Conservation (phyloP, 2,329 filamentous ascomycete species). For the Fusarium domesticum region DNA sequence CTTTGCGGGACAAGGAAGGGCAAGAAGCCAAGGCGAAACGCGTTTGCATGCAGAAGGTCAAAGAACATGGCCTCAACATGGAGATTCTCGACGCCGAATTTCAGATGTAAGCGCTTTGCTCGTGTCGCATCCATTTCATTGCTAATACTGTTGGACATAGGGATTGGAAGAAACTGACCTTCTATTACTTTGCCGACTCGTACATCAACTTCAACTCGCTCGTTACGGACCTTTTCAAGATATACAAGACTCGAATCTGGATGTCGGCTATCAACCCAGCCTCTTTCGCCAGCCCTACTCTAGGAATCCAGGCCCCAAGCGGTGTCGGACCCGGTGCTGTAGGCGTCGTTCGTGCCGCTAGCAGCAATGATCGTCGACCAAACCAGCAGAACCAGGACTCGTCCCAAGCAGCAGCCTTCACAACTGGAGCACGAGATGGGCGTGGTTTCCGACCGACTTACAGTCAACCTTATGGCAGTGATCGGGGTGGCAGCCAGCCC, state of each 20-base stretch:
- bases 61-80: conserved; percentile 93
- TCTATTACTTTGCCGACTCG: conserved; percentile 96
- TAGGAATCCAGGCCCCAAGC: conserved; percentile 68
- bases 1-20: conserved; percentile 90
- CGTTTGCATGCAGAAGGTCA: conserved; percentile 93
- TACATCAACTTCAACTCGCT: conserved; percentile 99
- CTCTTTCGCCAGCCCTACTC: conserved; percentile 78
- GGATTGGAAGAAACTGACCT: conserved; percentile 98
- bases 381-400: conserved; percentile 41
- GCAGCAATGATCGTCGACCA: conserved; percentile 45
- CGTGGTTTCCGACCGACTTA: conserved; percentile 45
- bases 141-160: conserved; percentile 44
- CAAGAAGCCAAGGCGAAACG: conserved; percentile 97
- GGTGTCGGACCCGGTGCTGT: conserved; percentile 65
- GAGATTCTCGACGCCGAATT: conserved; percentile 98
- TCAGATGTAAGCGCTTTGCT: conserved; percentile 73
- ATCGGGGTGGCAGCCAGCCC: conserved; percentile 40
- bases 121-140: background rate
- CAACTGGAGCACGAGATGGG: conserved; percentile 36
- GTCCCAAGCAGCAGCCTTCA: conserved; percentile 36
- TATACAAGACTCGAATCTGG: conserved; percentile 99
- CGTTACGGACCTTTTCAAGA: conserved; percentile 96
- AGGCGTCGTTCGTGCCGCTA: conserved; percentile 50
- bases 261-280: conserved; percentile 99
- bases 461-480: conserved; percentile 40